A percentile compares a stretch with the other conserved stretches of the same genome.
These are phyloP conservation scores for Chlamydomonas sphaeroides DNA, from an alignment of 139 green algal species.

Conservation along the genomic window DNA sequence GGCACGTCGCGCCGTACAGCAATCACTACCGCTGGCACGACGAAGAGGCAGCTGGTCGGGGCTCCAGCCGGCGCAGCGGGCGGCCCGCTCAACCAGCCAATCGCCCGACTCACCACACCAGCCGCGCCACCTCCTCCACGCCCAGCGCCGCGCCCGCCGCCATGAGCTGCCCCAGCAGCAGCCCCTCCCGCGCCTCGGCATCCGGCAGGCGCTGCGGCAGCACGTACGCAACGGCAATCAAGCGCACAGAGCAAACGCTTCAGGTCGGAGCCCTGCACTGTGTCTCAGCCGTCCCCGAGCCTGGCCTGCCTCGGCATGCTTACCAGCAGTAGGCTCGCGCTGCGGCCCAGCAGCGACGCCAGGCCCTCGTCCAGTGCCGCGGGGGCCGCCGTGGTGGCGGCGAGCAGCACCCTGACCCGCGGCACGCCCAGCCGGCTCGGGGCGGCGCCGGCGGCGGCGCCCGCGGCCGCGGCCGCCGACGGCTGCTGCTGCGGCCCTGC, in stretches of 20 bases:
- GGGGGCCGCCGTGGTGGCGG: neutral
- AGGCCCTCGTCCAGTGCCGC: neutral
- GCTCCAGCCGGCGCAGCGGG: no score
- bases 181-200: neutral
- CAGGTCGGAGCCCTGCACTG: no score
- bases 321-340: neutral
- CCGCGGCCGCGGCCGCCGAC: no score
- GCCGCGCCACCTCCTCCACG: neutral
- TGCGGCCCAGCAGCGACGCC: neutral
- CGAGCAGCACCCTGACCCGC: constrained; percentile 9
- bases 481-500: neutral
- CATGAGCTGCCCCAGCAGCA: neutral
- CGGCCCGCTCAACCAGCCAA: no score
- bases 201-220: constrained; percentile 1
- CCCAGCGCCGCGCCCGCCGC: constrained; percentile 11
- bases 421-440: no score
- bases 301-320: neutral
- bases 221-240: no score
- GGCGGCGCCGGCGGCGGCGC: no score
- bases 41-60: no score
- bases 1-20: no score
- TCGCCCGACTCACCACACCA: constrained; percentile 10
- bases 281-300: no score
- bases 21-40: no score
- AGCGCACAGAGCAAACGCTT: no score